These are phyloP conservation scores for Narthecium ossifragum DNA, from an alignment of 106 monocot species.

Conservation along the genomic window DNA sequence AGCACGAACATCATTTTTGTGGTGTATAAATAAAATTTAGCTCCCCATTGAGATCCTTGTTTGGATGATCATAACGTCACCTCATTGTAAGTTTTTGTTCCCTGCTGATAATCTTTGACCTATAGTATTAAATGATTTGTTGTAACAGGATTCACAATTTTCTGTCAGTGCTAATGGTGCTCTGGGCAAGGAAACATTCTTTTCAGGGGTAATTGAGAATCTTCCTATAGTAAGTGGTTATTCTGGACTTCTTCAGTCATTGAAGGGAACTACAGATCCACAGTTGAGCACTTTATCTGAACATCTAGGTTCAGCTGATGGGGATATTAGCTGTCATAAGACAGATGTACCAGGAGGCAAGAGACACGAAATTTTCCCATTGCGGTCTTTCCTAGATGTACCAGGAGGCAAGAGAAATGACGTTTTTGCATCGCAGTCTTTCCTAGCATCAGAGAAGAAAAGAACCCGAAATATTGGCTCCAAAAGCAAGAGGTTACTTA, in stretches of 20 bases:
- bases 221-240: constrained; percentile 72
- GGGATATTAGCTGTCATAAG: constrained; percentile 43
- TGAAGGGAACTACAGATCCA: constrained; percentile 43
- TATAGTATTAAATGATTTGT: too few species aligned
- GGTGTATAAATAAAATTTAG: too few species aligned
- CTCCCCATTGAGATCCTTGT: too few species aligned
- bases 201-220: constrained; percentile 53
- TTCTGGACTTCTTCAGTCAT: constrained; percentile 52
- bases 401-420: constrained; percentile 39
- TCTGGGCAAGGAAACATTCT: constrained; percentile 52
- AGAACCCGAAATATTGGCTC: constrained; percentile 68
- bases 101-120: too few species aligned
- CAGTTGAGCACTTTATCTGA: constrained; percentile 37
- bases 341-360: constrained; percentile 42
- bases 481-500: constrained; percentile 79
- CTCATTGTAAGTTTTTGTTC: too few species aligned
- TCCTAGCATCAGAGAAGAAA: constrained; percentile 39
- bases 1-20: too few species aligned
- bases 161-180: constrained; percentile 82
- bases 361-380: constrained; percentile 35
- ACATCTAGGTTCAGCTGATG: constrained; percentile 41
- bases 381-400: constrained; percentile 41
- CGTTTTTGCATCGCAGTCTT: constrained; percentile 40
- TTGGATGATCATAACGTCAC: too few species aligned
- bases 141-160: constrained; percentile 85